Conservation (phyloP, 352 stramenopile genomes). For the Globisporangium emineosum region DNA sequence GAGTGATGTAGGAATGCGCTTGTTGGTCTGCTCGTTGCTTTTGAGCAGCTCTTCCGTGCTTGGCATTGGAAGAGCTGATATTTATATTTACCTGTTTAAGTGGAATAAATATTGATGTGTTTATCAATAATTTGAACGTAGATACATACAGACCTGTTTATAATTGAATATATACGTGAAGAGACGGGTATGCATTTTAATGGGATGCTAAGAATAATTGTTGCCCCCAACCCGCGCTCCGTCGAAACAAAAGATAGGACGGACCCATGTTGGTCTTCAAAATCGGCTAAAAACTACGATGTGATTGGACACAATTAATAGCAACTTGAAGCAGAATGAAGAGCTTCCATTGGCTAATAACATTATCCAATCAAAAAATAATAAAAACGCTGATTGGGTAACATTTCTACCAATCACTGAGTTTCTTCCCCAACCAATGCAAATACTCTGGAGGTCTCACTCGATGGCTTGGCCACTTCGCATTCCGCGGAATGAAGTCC, state of each 20-base stretch:
- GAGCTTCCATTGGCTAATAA: not conserved
- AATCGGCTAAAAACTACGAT: not conserved
- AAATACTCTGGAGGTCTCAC: too few species aligned
- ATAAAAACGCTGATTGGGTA: too few species aligned
- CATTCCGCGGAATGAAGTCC: too few species aligned
- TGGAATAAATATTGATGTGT: not conserved
- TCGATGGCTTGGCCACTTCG: too few species aligned
- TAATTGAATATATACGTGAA: not conserved
- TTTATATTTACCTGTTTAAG: not conserved
- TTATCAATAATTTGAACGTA: not conserved
- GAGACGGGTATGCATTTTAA: not conserved
- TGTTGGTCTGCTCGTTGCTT: constrained; percentile 2
- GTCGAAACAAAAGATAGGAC: constrained; percentile 21
- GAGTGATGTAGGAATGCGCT: not conserved
- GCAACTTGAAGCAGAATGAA: constrained; percentile 6
- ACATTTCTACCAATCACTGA: too few species aligned
- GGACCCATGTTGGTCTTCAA: not conserved
- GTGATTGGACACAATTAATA: not conserved
- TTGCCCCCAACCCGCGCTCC: not conserved
- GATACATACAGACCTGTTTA: not conserved
- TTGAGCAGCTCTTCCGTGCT: not conserved
- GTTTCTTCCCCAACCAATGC: too few species aligned
- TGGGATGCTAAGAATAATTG: not conserved
- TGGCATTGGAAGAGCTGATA: not conserved
- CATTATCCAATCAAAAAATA: too few species aligned